Base-by-base conservation (phyloP, 306 rosid species). In the Vicia villosa region DNA sequence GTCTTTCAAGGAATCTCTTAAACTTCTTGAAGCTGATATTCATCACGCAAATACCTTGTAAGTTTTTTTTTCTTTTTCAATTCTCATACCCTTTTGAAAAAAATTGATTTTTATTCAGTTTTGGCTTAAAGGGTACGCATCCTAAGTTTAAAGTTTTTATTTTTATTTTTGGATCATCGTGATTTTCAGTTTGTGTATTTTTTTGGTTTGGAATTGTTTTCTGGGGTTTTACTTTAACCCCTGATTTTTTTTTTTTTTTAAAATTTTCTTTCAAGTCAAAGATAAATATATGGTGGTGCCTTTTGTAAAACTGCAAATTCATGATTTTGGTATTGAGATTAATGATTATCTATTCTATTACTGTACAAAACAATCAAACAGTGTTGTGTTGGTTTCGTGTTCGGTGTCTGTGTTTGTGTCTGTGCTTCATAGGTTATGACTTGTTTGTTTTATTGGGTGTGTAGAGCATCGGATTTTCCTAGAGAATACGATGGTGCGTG, bases 21-120 rank as follows among this genome's bases (percentile, higher is more conserved):
- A 93, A 83, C 84, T 90, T 17, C 97, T 93, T 64, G 97, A 93
- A 86, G 98, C 98, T 82, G 98, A 93, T 88, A 93, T 93, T 58
- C 98, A 90, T 74, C 98, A 93, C 21, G 98, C 98, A 34, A 93
- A 90, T 81, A 90, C 94, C 79, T 79, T 93, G 98, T 93, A 10
- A 85, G 94, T 80, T 70, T 57, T 8, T 12, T 9, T 41, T 24
- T 51, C 28, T n/a, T 13, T 46, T 64, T 57, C 12, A 21, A 6
- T 9, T 70, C 54, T 30, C 40, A 21, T 9, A 51, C 49, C 40
- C 40, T 3, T 41, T 40, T 28, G 14, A 4, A 2, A 41, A 17
- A 47, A 17, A 13, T 57, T 1, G 24, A 22, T 72, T 28, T 45
- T 77, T 67, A 61, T 51, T 5, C 37, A 3, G 11, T 51, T 76